Evolutionary conservation across 169 alveolate species (phyloP), one percentile per base, ranked within the genome.

Genomic region (Babesia divergens): DNA sequence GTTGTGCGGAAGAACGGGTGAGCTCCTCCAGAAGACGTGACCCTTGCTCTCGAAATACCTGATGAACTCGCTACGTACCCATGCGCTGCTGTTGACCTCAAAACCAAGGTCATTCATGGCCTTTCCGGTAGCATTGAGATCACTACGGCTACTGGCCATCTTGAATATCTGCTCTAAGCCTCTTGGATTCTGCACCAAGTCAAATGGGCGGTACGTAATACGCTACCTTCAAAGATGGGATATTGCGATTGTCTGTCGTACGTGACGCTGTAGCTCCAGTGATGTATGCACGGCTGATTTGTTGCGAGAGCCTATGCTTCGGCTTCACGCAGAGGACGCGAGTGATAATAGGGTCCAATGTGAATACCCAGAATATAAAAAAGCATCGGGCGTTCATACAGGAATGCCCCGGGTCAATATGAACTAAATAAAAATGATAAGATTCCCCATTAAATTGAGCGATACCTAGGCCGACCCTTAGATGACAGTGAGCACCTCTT

Each of bases 1-100:
- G 53, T 94, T 92, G 74, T 92, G 90, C 6, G 98, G 98, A 18
- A 92, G 74, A 11, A 92, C 96, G 35, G 95, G 86, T 3, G 95
- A 82, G 56, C 91, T 88, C 60, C 81, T 84, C 75, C 91, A 87
- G 31, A 67, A 59, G 22, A 83, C 89, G 55, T 89, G 90, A 22
- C 84, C 67, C 22, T 77, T 80, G 31, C 72, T 46, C 60, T 65
- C 84, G 84, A 92, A 92, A 50, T 75, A 90, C 37, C 89, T 72
- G n/a, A 92, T 72, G 71, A 92, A 92, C 67, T 74, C 76, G 42
- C 60, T 72, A 3, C 85, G 38, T 18, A 75, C 85, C 85, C 85
- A 75, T 24, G 29, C 59, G 47, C 85, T 66, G 47, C 53, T 42
- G 24, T 56, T 72, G 2, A 34, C 53, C 40, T 35, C 53, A 26